Conservation (phyloP, 2,329 filamentous ascomycete species). For the Penicillium sp. region DNA sequence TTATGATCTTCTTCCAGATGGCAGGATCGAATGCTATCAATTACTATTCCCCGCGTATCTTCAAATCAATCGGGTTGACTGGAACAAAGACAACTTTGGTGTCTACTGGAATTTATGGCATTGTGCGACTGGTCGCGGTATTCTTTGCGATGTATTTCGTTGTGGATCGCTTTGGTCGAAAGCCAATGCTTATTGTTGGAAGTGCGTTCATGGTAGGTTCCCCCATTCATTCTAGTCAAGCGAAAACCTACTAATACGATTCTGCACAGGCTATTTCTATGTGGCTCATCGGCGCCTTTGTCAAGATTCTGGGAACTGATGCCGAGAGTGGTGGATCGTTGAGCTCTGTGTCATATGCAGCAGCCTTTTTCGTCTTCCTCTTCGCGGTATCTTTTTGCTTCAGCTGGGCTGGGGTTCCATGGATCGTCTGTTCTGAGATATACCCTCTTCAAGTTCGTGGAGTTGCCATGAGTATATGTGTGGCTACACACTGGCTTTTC, state of each 20-base stretch:
- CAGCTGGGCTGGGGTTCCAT: slow-evolving; percentile 70
- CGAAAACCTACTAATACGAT: slow-evolving; percentile 46
- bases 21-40: slow-evolving; percentile 61
- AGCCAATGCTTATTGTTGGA: slow-evolving; percentile 68
- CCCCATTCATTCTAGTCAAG: background rate
- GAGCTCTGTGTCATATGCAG: slow-evolving; percentile 67
- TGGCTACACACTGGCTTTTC: slow-evolving; percentile 72
- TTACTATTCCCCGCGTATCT: slow-evolving; percentile 63
- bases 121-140: slow-evolving; percentile 65
- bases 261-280: slow-evolving; percentile 60
- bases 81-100: slow-evolving; percentile 67
- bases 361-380: slow-evolving; percentile 70
- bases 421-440: slow-evolving; percentile 73
- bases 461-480: slow-evolving; percentile 68
- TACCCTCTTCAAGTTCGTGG: slow-evolving; percentile 67
- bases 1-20: slow-evolving; percentile 58
- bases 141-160: slow-evolving; percentile 58
- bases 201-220: slow-evolving; percentile 64
- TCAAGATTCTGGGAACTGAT: slow-evolving; percentile 45
- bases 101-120: slow-evolving; percentile 55
- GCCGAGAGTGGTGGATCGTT: slow-evolving; percentile 58
- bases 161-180: slow-evolving; percentile 24
- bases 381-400: slow-evolving; percentile 71
- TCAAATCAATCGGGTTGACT: slow-evolving; percentile 57
- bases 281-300: slow-evolving; percentile 67